Base-by-base conservation (phyloP, 1,284 basidiomycete species). In the Anthracocystis panici-leucophaei region DNA sequence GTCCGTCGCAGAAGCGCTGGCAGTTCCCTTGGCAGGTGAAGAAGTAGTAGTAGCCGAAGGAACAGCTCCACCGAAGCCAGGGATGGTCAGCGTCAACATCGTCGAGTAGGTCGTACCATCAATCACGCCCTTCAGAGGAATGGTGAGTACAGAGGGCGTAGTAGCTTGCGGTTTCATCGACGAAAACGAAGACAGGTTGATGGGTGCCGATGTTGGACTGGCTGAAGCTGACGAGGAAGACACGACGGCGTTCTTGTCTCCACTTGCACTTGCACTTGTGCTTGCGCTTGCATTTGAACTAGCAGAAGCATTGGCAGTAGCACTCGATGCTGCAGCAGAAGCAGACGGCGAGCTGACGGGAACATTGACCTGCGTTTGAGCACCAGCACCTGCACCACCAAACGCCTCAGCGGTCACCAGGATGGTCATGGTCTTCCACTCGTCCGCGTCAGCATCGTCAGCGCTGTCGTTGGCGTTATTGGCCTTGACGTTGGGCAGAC, bases 361-460 rank as follows among this genome's bases (percentile, higher is more conserved):
- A 7, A 56, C 14, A 14, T 50, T 51, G 50, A 49, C 31, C 44
- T 65, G 52, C 55, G 58, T 72, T 38, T 49, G 48, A 5, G 33
- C 45, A 14, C 56, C 65, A 20, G 61, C 60, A 23, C 64, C 65
- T 0, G 33, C 44, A 12, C 64, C 65, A 27, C 65, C 61, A 31
- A 74, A 74, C 1, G 71, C 71, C 10, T 56, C 66, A 9, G 71
- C 71, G 3, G 71, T 65, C 1, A 75, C 71, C 1, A 75, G 44
- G 59, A 75, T 75, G 7, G 66, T 69, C 71, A 75, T 75, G n/a
- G 71, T 75, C 49, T 62, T 61, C 71, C 71, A 75, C 48, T 49
- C 48, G 29, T 49, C 48, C 25, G 10, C 23, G 5, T 67, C 68
- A 5, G 29, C 49, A 14, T 54, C 57, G 10, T 46, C 61, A 11